Evolutionary conservation across 2,329 filamentous ascomycete genomes (phyloP).

Genomic region (Pseudogymnoascus sp.): DNA sequence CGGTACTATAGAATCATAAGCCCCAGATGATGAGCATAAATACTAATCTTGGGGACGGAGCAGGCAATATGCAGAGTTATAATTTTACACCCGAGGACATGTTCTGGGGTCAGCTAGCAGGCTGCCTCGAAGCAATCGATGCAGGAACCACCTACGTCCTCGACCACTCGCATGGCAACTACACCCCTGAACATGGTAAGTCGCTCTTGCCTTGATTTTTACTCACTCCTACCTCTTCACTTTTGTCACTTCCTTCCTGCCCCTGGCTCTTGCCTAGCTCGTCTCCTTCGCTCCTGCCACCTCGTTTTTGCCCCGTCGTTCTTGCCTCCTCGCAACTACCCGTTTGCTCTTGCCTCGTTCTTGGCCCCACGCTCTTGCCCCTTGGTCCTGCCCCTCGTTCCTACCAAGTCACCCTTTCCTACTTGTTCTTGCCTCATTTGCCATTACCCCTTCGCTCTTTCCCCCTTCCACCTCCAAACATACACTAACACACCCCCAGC

Average conservation of each 20-base stretch:
- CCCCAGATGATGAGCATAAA: conserved; percentile 1
- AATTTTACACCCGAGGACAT: conserved; percentile 36
- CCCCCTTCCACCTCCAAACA: neutral
- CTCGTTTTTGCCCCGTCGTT: neutral
- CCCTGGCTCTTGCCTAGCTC: neutral
- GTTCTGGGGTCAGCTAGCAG: conserved; percentile 39
- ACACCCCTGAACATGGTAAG: conserved; percentile 27
- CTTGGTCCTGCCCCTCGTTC: conserved; percentile 14
- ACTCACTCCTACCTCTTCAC: neutral
- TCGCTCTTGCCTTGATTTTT: conserved; percentile 3
- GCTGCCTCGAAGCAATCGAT: conserved; percentile 35
- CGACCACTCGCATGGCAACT: conserved; percentile 32
- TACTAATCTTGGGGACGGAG: neutral
- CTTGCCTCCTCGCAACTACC: neutral
- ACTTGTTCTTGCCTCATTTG: neutral
- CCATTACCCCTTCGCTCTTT: neutral
- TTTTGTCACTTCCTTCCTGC: conserved; percentile 8
- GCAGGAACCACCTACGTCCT: conserved; percentile 38
- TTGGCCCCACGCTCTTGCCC: neutral
- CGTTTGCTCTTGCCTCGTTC: neutral
- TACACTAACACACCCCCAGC: neutral
- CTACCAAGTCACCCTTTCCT: neutral
- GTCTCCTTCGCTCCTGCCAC: conserved; percentile 6
- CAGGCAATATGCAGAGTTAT: conserved; percentile 33
- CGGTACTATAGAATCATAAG: conserved; percentile 22